Conservation (phyloP, 2,329 filamentous ascomycete species). For the Macroventuria anomochaeta region DNA sequence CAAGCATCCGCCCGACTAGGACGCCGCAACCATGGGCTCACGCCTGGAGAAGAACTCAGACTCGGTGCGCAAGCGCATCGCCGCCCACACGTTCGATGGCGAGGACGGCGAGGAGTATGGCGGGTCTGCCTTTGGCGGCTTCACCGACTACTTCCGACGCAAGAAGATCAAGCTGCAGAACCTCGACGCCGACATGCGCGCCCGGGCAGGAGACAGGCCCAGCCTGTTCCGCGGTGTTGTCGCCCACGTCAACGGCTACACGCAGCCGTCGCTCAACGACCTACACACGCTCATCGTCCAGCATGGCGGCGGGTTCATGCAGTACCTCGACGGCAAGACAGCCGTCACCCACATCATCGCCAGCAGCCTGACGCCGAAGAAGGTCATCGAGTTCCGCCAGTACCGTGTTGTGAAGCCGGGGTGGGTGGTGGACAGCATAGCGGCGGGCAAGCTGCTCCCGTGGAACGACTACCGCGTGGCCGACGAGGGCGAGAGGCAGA, state of each 20-base stretch:
- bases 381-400: constrained; percentile 82
- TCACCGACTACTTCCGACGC: constrained; percentile 87
- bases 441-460: constrained; percentile 78
- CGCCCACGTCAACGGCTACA: constrained; percentile 93
- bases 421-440: constrained; percentile 91
- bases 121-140: constrained; percentile 84
- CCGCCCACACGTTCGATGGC: constrained; percentile 74
- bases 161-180: constrained; percentile 99
- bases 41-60: constrained; percentile 65
- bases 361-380: constrained; percentile 88
- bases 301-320: constrained; percentile 92
- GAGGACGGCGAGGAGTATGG: constrained; percentile 93
- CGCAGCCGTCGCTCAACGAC: constrained; percentile 88
- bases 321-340: constrained; percentile 94
- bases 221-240: constrained; percentile 90
- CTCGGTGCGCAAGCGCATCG: constrained; percentile 68
- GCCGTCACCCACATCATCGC: constrained; percentile 96
- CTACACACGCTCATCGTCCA: constrained; percentile 86
- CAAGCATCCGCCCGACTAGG: constrained; percentile 22
- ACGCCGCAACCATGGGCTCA: constrained; percentile 61
- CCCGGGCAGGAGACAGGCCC: constrained; percentile 71
- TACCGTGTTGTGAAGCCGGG: constrained; percentile 94
- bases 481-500: constrained; percentile 83
- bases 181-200: constrained; percentile 80
- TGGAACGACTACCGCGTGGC: constrained; percentile 87